These are phyloP conservation scores for Penicillium canescens DNA, from an alignment of 495 filamentous ascomycete species.

Conservation along the genomic window DNA sequence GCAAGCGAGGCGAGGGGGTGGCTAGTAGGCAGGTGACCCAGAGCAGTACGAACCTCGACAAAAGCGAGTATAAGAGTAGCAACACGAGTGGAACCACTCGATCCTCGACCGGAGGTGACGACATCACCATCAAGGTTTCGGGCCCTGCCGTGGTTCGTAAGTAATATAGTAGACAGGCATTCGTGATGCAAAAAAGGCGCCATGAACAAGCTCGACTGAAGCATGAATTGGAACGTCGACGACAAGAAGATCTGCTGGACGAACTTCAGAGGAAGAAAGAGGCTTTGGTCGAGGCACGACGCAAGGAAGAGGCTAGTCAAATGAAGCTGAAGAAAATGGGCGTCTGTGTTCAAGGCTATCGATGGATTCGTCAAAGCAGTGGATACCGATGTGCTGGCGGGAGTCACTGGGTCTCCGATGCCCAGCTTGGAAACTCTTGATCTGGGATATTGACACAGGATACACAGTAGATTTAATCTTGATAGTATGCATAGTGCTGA, in stretches of 20 bases:
- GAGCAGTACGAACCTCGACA: too few relatives aligned
- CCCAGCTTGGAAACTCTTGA: not conserved
- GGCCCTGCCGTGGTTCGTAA: too few relatives aligned
- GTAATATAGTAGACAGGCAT: too few relatives aligned
- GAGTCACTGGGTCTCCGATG: conserved; percentile 9
- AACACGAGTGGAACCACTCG: too few relatives aligned
- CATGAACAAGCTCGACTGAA: conserved; percentile 36
- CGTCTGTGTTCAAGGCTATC: conserved; percentile 29
- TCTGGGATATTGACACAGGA: too few relatives aligned
- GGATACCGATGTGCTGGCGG: conserved; percentile 47
- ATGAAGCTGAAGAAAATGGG: conserved; percentile 51
- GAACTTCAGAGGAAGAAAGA: conserved; percentile 24
- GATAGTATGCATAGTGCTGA: too few relatives aligned
- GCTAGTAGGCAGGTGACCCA: too few relatives aligned
- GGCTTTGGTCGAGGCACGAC: conserved; percentile 17
- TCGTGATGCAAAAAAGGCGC: conserved; percentile 18
- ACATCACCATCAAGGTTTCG: too few relatives aligned
- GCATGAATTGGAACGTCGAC: conserved; percentile 31
- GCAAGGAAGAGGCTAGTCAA: conserved; percentile 43
- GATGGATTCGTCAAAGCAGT: conserved; percentile 11
- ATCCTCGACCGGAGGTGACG: too few relatives aligned
- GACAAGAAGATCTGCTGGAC: conserved; percentile 28
- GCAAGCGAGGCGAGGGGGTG: too few relatives aligned
- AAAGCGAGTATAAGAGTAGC: too few relatives aligned
- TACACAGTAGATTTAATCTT: too few relatives aligned